Percentiles rank a stretch among this genome's conserved stretches.
These are phyloP conservation scores for Luzula sylvatica DNA, from an alignment of 176 grass and related monocot genomes.

Conservation along the genomic window DNA sequence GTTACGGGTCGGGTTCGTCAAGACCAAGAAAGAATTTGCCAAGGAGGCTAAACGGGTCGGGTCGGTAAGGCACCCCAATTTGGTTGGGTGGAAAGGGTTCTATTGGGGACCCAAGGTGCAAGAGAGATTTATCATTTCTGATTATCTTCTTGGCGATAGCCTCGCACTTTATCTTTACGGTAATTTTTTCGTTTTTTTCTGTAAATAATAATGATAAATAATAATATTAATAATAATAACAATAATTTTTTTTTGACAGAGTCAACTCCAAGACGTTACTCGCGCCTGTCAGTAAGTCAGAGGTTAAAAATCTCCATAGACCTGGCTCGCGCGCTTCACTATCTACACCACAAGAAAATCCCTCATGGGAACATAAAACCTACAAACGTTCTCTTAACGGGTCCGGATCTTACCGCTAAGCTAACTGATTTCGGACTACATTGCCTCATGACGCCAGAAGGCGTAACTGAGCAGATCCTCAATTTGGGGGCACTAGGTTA, in stretches of 20 bases:
- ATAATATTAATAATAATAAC: too few species aligned
- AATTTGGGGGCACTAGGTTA: slow-evolving; percentile 83
- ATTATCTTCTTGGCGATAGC: slow-evolving; percentile 64
- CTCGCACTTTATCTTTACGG: slow-evolving; percentile 80
- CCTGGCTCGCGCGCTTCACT: slow-evolving; percentile 56
- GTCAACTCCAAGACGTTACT: slow-evolving; percentile 95
- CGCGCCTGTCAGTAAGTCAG: slow-evolving; percentile 61
- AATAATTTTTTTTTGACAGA: slow-evolving; percentile 32
- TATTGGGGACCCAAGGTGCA: slow-evolving; percentile 94
- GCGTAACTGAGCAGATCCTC: slow-evolving; percentile 73
- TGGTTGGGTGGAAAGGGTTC: slow-evolving; percentile 78
- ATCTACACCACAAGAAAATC: slow-evolving; percentile 75
- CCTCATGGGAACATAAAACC: slow-evolving; percentile 92
- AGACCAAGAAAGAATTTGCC: slow-evolving; percentile 76
- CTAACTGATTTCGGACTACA: slow-evolving; percentile 73
- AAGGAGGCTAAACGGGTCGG: slow-evolving; percentile 88
- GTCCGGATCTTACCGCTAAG: slow-evolving; percentile 78
- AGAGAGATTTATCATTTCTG: slow-evolving; percentile 89
- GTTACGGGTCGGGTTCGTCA: slow-evolving; percentile 75
- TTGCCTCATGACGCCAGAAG: slow-evolving; percentile 61
- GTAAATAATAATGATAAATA: too few species aligned
- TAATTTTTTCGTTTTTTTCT: slow-evolving; percentile 38
- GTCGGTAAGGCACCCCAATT: slow-evolving; percentile 58
- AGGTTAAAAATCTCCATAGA: slow-evolving; percentile 71
- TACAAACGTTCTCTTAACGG: slow-evolving; percentile 83